Base-by-base conservation (phyloP, 352 stramenopile genomes). In the Phytophthora sp. region DNA sequence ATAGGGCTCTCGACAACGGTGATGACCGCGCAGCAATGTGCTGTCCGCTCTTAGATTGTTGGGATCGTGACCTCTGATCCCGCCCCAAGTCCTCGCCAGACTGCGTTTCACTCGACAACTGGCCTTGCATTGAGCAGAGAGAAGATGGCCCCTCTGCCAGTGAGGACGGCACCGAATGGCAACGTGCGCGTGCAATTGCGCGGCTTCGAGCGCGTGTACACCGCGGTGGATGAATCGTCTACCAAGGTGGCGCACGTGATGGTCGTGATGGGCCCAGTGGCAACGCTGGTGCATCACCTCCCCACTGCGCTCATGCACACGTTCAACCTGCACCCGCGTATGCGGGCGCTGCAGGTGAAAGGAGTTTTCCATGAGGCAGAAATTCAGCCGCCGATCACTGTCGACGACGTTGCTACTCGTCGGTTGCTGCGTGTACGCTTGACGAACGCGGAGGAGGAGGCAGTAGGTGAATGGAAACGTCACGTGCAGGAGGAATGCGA, bases 241-340 rank as follows among this genome's bases (percentile, higher is more conserved):
- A 64, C 66, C 30, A 71, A 74, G 46, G 50, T 71, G 30, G 60
- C 49, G n/a, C 60, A 74, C 26, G 66, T 67, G 53, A 56, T 63
- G 66, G 52, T 66, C 11, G 59, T 70, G 12, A 57, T 50, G 24
- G 59, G 63, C 1, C 38, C 39, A 18, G 43, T 54, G 32, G 27
- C 7, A 0, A 37, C 38, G 10, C 39, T 69, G 34, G 38, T 69
- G 23, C 35, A 37, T 5, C 54, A 71, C 43, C 34, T 72, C 3
- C 62, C 67, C 4, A 61, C 34, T 5, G 66, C 62, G 5, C 28
- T 82, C 13, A 30, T 66, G 50, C 42, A 71, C 26, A 71, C 58
- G 15, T 82, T 69, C 69, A 84, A 79, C 44, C 38, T 69, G 18
- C 72, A 82, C 31, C 69, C 72, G 21, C 60, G 61, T 0, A 82